Evolutionary conservation across 2,329 filamentous ascomycete species (phyloP).

Genomic region (Phaeosphaeriaceae sp.): DNA sequence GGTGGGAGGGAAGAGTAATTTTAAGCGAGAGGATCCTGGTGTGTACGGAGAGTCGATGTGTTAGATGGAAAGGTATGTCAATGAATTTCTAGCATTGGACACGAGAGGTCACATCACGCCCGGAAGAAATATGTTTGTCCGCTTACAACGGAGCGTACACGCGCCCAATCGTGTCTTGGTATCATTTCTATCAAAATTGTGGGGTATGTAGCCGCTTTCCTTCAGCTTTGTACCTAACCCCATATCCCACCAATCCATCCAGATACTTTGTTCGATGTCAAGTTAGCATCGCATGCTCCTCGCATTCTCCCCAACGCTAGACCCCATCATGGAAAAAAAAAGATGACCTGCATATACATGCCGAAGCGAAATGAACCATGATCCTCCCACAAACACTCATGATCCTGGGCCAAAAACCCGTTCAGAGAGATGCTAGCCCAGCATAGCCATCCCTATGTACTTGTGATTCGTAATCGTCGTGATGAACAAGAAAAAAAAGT

Average conservation of each 20-base stretch:
- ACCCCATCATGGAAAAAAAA: neutral
- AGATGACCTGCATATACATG: slow-evolving; percentile 28
- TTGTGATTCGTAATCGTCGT: slow-evolving; percentile 30
- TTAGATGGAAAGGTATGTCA: too few species aligned
- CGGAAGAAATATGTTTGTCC: neutral
- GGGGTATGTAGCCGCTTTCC: slow-evolving; percentile 12
- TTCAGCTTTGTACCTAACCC: slow-evolving; percentile 2
- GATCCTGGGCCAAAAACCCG: slow-evolving; percentile 14
- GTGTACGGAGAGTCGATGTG: too few species aligned
- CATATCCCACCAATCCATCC: slow-evolving; percentile 2
- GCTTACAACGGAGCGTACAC: neutral
- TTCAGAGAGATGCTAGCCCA: slow-evolving; percentile 25
- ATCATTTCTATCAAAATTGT: slow-evolving; percentile 26
- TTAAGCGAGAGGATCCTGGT: neutral
- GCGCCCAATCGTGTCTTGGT: slow-evolving; percentile 9
- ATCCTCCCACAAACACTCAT: slow-evolving; percentile 9
- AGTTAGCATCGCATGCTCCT: slow-evolving; percentile 9
- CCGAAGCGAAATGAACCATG: slow-evolving; percentile 18
- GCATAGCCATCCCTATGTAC: slow-evolving; percentile 10
- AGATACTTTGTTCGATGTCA: neutral
- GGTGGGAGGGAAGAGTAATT: neutral
- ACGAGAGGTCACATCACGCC: neutral
- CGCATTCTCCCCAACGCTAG: slow-evolving; percentile 13
- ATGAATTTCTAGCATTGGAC: neutral
- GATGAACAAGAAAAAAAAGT: slow-evolving; percentile 11